Conservation (phyloP, 805 yeast species). For the Vanderwaltozyma yarrowii region DNA sequence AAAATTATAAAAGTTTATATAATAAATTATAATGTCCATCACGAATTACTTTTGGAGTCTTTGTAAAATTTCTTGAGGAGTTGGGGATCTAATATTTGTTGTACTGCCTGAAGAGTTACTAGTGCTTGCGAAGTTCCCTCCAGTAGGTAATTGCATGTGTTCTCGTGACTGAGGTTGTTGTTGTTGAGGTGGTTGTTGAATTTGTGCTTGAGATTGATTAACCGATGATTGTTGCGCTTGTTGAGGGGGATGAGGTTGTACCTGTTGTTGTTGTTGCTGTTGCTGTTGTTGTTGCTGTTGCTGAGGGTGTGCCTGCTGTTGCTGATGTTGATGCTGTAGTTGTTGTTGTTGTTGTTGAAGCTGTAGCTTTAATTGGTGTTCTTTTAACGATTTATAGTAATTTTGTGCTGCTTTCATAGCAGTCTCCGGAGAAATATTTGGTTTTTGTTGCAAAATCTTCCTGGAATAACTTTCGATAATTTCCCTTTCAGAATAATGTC, state of each 20-base stretch:
- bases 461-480: constrained; percentile 24
- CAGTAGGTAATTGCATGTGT: neutral
- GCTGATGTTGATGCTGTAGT: constrained; percentile 11
- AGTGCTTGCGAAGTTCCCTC: no score
- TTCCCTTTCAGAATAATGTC: constrained; percentile 20
- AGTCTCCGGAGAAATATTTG: constrained; percentile 23
- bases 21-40: neutral
- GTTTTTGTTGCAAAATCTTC: constrained; percentile 24
- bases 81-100: constrained; percentile 23
- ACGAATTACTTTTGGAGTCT: constrained; percentile 24
- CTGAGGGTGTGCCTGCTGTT: constrained; percentile 24
- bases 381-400: constrained; percentile 17
- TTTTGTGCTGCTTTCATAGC: constrained; percentile 28
- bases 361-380: no score
- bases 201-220: neutral
- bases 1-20: no score
- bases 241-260: constrained; percentile 20
- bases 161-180: neutral
- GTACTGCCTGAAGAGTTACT: neutral
- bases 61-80: constrained; percentile 27
- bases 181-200: no score
- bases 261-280: constrained; percentile 8
- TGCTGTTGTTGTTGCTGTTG: constrained; percentile 11
- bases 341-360: constrained; percentile 21
- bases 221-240: constrained; percentile 5